These are phyloP conservation scores for Solanum sparsipilum DNA, from an alignment of 257 asterid genomes.

Conservation along the genomic window DNA sequence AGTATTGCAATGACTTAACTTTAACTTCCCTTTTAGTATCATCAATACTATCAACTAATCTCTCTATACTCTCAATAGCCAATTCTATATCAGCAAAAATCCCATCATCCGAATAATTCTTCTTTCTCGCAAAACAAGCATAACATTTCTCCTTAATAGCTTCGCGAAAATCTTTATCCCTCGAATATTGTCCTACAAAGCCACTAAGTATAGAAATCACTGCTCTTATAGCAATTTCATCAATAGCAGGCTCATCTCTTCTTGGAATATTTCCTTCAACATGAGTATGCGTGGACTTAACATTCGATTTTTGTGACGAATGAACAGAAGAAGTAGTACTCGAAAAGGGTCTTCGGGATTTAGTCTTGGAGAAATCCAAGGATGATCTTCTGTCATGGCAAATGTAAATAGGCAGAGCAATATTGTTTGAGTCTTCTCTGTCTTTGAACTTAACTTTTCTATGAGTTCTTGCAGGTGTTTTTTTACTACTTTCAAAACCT, in stretches of 20 bases:
- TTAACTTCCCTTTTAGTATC: slow-evolving; percentile 23
- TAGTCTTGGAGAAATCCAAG: slow-evolving; percentile 25
- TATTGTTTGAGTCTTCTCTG: slow-evolving; percentile 22
- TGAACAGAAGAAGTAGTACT: slow-evolving; percentile 19
- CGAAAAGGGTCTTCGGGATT: slow-evolving; percentile 22
- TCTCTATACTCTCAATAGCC: slow-evolving; percentile 48
- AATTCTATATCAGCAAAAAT: slow-evolving; percentile 27
- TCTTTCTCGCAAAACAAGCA: slow-evolving; percentile 23
- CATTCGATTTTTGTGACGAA: slow-evolving; percentile 26
- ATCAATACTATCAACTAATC: slow-evolving; percentile 25
- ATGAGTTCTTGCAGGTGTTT: slow-evolving; percentile 12
- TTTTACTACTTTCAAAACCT: slow-evolving; percentile 30
- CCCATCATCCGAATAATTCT: slow-evolving; percentile 16
- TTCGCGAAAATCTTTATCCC: slow-evolving; percentile 29
- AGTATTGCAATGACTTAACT: slow-evolving; percentile 28
- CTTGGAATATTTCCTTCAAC: slow-evolving; percentile 8
- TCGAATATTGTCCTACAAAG: slow-evolving; percentile 37
- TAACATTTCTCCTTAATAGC: slow-evolving; percentile 35
- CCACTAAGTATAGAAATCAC: slow-evolving; percentile 55
- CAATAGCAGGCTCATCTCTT: slow-evolving; percentile 48
- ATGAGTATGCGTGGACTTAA: neutral
- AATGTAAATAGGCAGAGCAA: slow-evolving; percentile 52
- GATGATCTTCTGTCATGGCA: slow-evolving; percentile 53
- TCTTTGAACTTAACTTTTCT: slow-evolving; percentile 49
- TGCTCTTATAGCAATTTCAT: slow-evolving; percentile 55